A percentile compares a stretch with the other conserved stretches of the same genome.
phyloP scores from a whole-genome alignment of 495 filamentous ascomycete genomes.

The Physcia stellaris region DNA sequence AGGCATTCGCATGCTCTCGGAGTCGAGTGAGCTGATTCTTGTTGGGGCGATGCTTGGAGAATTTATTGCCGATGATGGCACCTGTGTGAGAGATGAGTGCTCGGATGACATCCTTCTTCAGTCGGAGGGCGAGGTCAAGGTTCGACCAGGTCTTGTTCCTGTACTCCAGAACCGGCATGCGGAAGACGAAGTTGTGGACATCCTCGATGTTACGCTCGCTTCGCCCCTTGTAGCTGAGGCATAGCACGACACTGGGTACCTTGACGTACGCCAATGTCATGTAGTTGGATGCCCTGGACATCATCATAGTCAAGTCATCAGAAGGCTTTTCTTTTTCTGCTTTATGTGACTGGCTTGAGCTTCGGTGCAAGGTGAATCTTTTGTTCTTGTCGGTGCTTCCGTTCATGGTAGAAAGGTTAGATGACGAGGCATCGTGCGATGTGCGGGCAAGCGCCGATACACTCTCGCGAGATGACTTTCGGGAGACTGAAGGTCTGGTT shows the following conservation, averaged over 20 bases:
- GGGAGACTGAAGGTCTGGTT: conserved; percentile 20
- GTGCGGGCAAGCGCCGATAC: conserved; percentile 37
- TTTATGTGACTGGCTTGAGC: conserved; percentile 26
- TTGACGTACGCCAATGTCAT: conserved; percentile 95
- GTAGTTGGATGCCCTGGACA: conserved; percentile 85
- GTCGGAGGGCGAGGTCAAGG: conserved; percentile 75
- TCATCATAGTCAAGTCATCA: conserved; percentile 97
- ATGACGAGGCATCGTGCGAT: conserved; percentile 34
- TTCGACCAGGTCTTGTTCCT: conserved; percentile 99
- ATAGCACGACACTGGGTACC: conserved; percentile 86
- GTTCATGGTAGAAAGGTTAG: conserved; percentile 31
- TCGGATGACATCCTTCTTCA: conserved; percentile 89
- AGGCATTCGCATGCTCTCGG: conserved; percentile 56
- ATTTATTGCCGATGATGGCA: conserved; percentile 94
- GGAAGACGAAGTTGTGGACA: conserved; percentile 94
- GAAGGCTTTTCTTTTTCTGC: conserved; percentile 46
- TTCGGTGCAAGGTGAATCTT: conserved; percentile 39
- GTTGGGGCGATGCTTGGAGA: conserved; percentile 70
- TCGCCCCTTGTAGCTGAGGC: conserved; percentile 92
- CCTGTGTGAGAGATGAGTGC: conserved; percentile 91
- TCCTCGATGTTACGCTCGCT: conserved; percentile 91
- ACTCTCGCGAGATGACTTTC: conserved; percentile 58
- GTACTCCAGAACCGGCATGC: conserved; percentile 86
- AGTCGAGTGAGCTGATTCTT: conserved; percentile 66
- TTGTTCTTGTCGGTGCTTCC: conserved; percentile 36